Conservation (phyloP, 2,329 filamentous ascomycete species). For the Ophiostoma fasciatum region DNA sequence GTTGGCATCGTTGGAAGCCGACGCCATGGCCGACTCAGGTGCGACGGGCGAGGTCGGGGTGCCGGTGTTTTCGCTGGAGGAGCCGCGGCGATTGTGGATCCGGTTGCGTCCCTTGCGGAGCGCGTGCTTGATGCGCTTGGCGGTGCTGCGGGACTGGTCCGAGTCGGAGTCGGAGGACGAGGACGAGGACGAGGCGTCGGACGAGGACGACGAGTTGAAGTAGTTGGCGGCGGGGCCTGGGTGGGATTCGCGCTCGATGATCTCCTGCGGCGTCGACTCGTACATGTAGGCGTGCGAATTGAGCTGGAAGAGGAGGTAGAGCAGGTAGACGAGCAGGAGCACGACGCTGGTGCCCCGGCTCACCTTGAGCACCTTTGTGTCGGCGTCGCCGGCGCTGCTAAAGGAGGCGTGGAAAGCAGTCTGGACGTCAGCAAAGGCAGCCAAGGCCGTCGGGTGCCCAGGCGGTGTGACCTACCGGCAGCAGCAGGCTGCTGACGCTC, state of each 20-base stretch:
- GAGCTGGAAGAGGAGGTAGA: constrained; percentile 65
- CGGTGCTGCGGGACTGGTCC: constrained; percentile 28
- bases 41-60: neutral
- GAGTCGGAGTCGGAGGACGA: constrained; percentile 30
- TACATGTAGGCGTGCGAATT: constrained; percentile 55
- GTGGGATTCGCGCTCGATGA: constrained; percentile 46
- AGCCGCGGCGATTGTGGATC: constrained; percentile 30
- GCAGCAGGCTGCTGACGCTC: constrained; percentile 31
- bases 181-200: constrained; percentile 18
- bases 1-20: neutral
- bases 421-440: constrained; percentile 12
- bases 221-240: constrained; percentile 54
- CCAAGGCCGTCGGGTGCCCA: neutral
- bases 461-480: constrained; percentile 11
- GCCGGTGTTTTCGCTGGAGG: constrained; percentile 22
- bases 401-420: constrained; percentile 55
- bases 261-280: constrained; percentile 53
- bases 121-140: constrained; percentile 49
- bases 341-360: constrained; percentile 67
- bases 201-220: constrained; percentile 38
- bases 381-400: constrained; percentile 37
- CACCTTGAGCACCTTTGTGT: constrained; percentile 50
- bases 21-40: neutral
- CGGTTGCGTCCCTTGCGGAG: constrained; percentile 42
- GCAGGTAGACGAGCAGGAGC: constrained; percentile 54